Evolutionary conservation across 257 asterid species (phyloP), one percentile per base, ranked within the genome.

Genomic region (Solanum piurae): DNA sequence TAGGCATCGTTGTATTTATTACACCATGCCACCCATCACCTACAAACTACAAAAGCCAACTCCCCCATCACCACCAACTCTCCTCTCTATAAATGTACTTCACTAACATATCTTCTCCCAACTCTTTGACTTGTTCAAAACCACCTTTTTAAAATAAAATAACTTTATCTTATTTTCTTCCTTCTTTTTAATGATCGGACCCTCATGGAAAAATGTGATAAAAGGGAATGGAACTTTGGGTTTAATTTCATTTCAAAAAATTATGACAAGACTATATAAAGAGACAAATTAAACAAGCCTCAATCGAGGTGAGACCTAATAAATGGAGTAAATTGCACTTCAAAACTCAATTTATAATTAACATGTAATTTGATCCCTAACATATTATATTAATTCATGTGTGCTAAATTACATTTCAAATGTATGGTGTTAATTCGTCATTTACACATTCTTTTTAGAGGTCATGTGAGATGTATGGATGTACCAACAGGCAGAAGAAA

Each of bases 1-100:
- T 40, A 83, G 86, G 79, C 25, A 46, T 29, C 16, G 20, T 85
- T 86, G 80, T 89, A 91, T 89, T 91, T 29, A 91, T 27, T 89
- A 87, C 80, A 90, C 87, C 92, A 89, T 90, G 90, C 90, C 87
- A 89, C 91, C 92, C 75, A 89, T 69, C 90, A 87, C 88, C 84
- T 44, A 85, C 72, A 83, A 79, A 86, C 86, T 86, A 86, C 88
- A 88, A 49, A 49, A 42, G 40, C 89, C 87, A 80, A 49, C 85
- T 5, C 85, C 62, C 42, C 29, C 85, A 29, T 77, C 79, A 88
- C 79, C 89, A 85, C 89, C 85, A 88, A 83, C 89, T 29, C 85
- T 80, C 68, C 85, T 80, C 66, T 12, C 16, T 80, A 44, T 80
- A 8, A 80, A 80, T 46, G 85, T 29, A 79, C 84, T 46, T 44